Evolutionary conservation across 495 filamentous ascomycete species (phyloP).

Genomic region (Neurospora sp.): DNA sequence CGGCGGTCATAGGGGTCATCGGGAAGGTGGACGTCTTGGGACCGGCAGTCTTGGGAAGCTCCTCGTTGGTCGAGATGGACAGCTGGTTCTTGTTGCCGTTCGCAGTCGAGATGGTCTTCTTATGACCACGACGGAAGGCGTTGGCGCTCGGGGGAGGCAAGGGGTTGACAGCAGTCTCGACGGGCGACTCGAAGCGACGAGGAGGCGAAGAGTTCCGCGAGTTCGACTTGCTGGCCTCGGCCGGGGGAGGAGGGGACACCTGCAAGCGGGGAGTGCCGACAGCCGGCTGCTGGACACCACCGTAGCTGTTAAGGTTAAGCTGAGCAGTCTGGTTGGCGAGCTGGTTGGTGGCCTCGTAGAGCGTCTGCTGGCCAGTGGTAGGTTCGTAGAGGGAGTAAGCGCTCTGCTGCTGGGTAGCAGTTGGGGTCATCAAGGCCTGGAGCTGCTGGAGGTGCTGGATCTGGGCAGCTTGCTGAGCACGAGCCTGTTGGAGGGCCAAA

Average conservation of each 20-base stretch:
- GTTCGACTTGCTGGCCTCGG: constrained; percentile 37
- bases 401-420: constrained; percentile 33
- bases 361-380: constrained; percentile 67
- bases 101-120: constrained; percentile 76
- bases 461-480: constrained; percentile 17
- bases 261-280: constrained; percentile 52
- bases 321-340: constrained; percentile 19
- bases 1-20: constrained; percentile 63
- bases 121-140: constrained; percentile 85
- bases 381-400: constrained; percentile 78
- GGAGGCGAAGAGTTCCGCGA: constrained; percentile 59
- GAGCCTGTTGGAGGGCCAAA: neutral
- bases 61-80: constrained; percentile 42
- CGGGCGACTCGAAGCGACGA: constrained; percentile 50
- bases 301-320: constrained; percentile 14
- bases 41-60: constrained; percentile 49
- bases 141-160: constrained; percentile 72
- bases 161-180: constrained; percentile 43
- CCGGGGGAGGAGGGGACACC: constrained; percentile 69
- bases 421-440: constrained; percentile 52
- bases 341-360: constrained; percentile 37
- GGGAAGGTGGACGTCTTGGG: constrained; percentile 73
- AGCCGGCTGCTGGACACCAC: constrained; percentile 27
- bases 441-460: constrained; percentile 47
- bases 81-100: constrained; percentile 49